These are phyloP conservation scores for Cercospora zeae-maydis DNA, from an alignment of 2,329 filamentous ascomycete genomes.

Conservation along the genomic window DNA sequence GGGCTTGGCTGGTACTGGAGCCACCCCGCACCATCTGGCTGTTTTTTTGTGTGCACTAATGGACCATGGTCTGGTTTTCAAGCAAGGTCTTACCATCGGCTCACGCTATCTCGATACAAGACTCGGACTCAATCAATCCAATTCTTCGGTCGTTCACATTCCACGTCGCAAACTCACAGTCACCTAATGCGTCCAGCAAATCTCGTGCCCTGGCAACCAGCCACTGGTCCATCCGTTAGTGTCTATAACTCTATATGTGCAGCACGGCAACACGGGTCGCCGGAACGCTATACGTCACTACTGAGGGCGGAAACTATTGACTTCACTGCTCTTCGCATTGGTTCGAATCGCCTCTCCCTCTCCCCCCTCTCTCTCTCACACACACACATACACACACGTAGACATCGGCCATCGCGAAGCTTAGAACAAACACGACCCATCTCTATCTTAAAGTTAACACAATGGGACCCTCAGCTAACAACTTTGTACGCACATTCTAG, in stretches of 20 bases:
- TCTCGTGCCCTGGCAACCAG: neutral
- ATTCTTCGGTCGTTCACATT: no score
- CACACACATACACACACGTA: no score
- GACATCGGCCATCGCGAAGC: neutral
- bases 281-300: neutral
- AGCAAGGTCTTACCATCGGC: no score
- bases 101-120: no score
- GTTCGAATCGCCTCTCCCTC: neutral
- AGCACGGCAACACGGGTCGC: neutral
- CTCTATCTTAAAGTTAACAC: neutral
- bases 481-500: neutral
- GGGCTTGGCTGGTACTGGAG: neutral
- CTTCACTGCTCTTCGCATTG: neutral
- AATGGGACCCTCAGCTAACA: slow-evolving; percentile 16
- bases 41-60: no score
- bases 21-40: neutral
- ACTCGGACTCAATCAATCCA: no score
- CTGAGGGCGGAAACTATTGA: neutral
- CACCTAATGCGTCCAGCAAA: no score
- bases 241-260: neutral
- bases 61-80: no score
- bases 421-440: neutral
- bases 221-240: neutral
- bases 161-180: no score
- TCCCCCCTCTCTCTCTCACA: neutral